Percentiles rank a stretch among this genome's conserved stretches.
These are phyloP conservation scores for Harringtonia lauricola DNA, from an alignment of 2,329 filamentous ascomycete species.

Conservation along the genomic window DNA sequence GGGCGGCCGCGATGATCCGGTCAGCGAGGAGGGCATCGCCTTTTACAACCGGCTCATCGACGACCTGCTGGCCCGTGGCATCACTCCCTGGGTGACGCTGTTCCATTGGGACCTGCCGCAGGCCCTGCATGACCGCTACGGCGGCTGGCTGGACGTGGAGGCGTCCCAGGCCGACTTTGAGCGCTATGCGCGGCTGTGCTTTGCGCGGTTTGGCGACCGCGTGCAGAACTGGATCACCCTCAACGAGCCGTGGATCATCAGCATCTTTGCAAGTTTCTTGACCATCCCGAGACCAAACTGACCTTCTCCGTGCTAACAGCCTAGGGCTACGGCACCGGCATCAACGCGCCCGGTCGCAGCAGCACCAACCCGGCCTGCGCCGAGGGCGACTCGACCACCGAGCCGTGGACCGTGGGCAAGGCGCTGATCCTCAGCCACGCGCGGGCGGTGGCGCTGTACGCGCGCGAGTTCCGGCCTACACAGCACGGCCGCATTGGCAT, in stretches of 20 bases:
- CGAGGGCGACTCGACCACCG: constrained; percentile 60
- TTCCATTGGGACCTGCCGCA: constrained; percentile 84
- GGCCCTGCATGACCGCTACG: constrained; percentile 66
- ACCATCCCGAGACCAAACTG: no score
- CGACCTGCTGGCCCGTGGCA: constrained; percentile 62
- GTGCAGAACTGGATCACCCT: constrained; percentile 86
- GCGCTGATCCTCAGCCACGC: constrained; percentile 70
- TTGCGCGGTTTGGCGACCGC: constrained; percentile 56
- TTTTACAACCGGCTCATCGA: constrained; percentile 73
- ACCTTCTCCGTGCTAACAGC: background rate
- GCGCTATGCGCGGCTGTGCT: constrained; percentile 64
- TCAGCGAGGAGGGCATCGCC: constrained; percentile 67
- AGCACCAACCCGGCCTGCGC: constrained; percentile 60
- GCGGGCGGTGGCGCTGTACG: constrained; percentile 70
- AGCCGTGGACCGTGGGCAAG: constrained; percentile 75
- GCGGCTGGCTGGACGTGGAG: constrained; percentile 67
- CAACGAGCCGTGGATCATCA: constrained; percentile 80
- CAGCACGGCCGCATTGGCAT: constrained; percentile 73
- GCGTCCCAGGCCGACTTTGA: constrained; percentile 76
- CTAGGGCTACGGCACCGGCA: constrained; percentile 53
- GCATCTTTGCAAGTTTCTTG: constrained; percentile 48
- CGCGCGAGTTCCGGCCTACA: constrained; percentile 63
- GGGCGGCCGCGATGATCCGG: constrained; percentile 67
- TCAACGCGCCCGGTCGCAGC: constrained; percentile 68
- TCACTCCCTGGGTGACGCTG: constrained; percentile 71